Percentiles rank a stretch among this genome's conserved stretches.
These are phyloP conservation scores for Russula brevipes DNA, from an alignment of 768 basidiomycete species.

Conservation along the genomic window DNA sequence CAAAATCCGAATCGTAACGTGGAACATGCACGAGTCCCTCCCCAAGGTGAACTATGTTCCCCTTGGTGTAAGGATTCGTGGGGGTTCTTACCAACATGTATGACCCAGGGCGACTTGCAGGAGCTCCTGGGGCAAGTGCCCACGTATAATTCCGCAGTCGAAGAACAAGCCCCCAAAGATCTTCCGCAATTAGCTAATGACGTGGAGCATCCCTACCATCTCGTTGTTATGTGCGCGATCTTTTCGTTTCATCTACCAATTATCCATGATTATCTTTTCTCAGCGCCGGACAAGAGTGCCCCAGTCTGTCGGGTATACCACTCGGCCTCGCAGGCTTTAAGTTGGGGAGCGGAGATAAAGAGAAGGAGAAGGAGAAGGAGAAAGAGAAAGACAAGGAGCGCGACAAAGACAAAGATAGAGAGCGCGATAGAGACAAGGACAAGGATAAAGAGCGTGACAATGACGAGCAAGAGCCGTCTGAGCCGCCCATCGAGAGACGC, in stretches of 20 bases:
- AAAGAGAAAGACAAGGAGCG: constrained; percentile 34
- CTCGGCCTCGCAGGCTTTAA: constrained; percentile 77
- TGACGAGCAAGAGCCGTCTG: constrained; percentile 21
- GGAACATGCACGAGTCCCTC: constrained; percentile 84
- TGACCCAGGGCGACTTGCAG: constrained; percentile 59
- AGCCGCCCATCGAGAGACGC: constrained; percentile 27
- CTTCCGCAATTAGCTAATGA: constrained; percentile 49
- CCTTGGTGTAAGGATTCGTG: neutral
- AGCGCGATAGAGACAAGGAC: constrained; percentile 33
- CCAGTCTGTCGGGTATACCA: constrained; percentile 73
- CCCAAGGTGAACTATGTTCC: constrained; percentile 50
- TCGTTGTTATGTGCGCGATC: constrained; percentile 66
- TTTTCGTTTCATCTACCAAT: neutral
- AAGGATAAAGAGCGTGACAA: constrained; percentile 27
- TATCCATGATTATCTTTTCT: constrained; percentile 30
- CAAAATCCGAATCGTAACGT: constrained; percentile 66
- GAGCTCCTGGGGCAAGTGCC: constrained; percentile 64
- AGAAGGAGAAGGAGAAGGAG: constrained; percentile 34
- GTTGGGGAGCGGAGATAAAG: constrained; percentile 42
- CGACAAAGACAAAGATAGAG: constrained; percentile 34
- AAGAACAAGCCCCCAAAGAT: constrained; percentile 25
- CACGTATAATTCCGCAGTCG: constrained; percentile 34
- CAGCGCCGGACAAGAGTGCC: constrained; percentile 74
- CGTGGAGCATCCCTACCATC: constrained; percentile 63
- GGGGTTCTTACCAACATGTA: constrained; percentile 7